Percentiles rank a stretch among this genome's conserved stretches.
Conservation (phyloP, 371 early-diverging fungal genomes). For the Fennellomyces sp. region DNA sequence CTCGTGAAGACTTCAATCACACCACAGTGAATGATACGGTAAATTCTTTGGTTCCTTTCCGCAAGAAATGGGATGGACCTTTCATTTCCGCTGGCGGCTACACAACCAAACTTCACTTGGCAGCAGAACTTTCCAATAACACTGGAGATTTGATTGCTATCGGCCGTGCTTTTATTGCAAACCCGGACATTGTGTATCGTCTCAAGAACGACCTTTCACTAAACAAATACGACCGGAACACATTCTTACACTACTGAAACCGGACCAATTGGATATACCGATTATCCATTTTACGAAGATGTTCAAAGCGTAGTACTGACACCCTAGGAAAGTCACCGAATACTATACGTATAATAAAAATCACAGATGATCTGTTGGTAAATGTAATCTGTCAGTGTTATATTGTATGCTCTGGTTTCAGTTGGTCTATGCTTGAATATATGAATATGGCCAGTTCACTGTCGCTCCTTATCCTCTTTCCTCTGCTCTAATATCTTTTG, state of each 20-base stretch:
- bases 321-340: no score
- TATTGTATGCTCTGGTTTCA: no score
- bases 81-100: slow-evolving; percentile 32
- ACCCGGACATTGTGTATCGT: slow-evolving; percentile 33
- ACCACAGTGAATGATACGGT: slow-evolving; percentile 2
- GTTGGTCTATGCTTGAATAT: background rate
- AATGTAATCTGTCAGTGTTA: no score
- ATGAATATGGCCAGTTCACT: background rate
- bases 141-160: slow-evolving; percentile 29
- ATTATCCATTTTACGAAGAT: slow-evolving; percentile 30
- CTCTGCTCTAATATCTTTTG: slow-evolving; percentile 5
- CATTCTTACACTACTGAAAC: slow-evolving; percentile 26
- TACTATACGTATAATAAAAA: no score
- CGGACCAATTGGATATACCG: slow-evolving; percentile 20
- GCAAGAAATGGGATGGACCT: slow-evolving; percentile 26
- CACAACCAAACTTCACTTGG: slow-evolving; percentile 13
- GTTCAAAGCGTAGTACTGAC: no score
- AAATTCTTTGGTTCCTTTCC: slow-evolving; percentile 27
- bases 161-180: slow-evolving; percentile 36
- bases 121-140: slow-evolving; percentile 19
- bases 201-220: slow-evolving; percentile 24
- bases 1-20: slow-evolving; percentile 16
- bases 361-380: no score
- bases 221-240: slow-evolving; percentile 25
- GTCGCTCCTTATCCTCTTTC: slow-evolving; percentile 16